Evolutionary conservation across 176 grass and related monocot species (phyloP), one percentile per base, ranked within the genome.

Genomic region (Paspalum vaginatum): DNA sequence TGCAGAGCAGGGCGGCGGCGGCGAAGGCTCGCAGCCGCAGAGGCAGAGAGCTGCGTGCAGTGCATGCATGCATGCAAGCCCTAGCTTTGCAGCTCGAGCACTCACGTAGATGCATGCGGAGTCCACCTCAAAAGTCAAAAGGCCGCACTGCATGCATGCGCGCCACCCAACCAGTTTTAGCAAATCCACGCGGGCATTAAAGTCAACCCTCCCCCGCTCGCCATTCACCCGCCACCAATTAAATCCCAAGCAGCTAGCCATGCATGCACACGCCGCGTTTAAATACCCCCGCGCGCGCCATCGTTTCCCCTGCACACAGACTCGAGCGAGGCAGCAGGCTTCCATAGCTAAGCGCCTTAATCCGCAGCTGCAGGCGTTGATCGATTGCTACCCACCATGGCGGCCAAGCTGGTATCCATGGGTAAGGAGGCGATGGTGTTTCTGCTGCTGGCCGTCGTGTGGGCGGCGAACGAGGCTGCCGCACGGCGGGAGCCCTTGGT

Each of bases 201-300:
- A 67, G 65, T 91, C 61, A 79, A 74, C 76, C 68, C 75, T 74
- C 84, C 54, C 79, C 77, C 11, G 53, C 83, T 76, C 46, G 64
- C 11, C 49, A 46, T 13, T 76, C 54, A 73, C 50, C 74, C 42
- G 61, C 88, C 85, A 76, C 76, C 82, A 39, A 83, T 68, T 55
- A 72, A 75, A 32, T 13, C 68, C 63, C 16, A 62, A 72, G 20
- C 58, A 47, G 13, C 4, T 14, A 25, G 37, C 15, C 10, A 0
- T 26, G 51, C 37, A 47, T 47, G 79, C 48, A 3, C 21, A 0
- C 10, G 11, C 25, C 45, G 18, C 7, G 54, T 62, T 89, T 81
- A 88, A 84, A 87, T 76, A 84, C 45, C 2, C 44, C 11, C 22
- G 20, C 68, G 5, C 61, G 6, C 61, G 6, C 53, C 9, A 56